Evolutionary conservation across 371 early-diverging fungal genomes (phyloP), one percentile per base, ranked within the genome.

Genomic region (Mortierella sp.): DNA sequence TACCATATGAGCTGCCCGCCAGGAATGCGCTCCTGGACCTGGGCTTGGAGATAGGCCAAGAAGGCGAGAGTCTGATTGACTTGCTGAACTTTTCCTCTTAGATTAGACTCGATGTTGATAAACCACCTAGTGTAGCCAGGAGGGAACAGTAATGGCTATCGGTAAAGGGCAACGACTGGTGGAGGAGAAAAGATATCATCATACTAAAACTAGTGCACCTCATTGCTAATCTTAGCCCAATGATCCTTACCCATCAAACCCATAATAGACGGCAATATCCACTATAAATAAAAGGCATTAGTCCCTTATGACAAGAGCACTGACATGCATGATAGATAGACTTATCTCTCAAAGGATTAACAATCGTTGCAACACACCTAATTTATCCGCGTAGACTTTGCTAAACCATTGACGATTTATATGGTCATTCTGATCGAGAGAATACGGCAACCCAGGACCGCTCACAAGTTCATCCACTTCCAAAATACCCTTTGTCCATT

Each of bases 41-140:
- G 68, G 6, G 68, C 44, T 0, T 80, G 84, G 5, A 92, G 68
- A 62, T 88, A 85, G 0, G 58, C 23, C 23, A 90, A 52, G 53
- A 89, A 87, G 4, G 67, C 68, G n/a, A 76, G 55, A 21, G 68
- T 64, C 50, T 81, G 81, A 29, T 70, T 62, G 15, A 72, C 84
- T 28, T 82, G 83, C 43, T 53, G 3, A 7, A 43, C 52, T 1
- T 79, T 76, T 7, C 83, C 83, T 1, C 72, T 60, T 25, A 92
- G 82, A 16, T 76, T 80, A 19, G 82, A 75, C 81, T 91, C 92
- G 53, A 92, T 86, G 57, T 91, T 90, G 48, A 92, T 79, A 57
- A 92, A 82, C 88, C 89, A 92, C 1, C 57, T 57, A 18, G 23
- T 56, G 9, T 26, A 25, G 7, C 26, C 53, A 53, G n/a, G 9